Percentiles rank a stretch among this genome's conserved stretches.
These are phyloP conservation scores for Geranium brycei DNA, from an alignment of 345 rosid genomes.

Conservation along the genomic window DNA sequence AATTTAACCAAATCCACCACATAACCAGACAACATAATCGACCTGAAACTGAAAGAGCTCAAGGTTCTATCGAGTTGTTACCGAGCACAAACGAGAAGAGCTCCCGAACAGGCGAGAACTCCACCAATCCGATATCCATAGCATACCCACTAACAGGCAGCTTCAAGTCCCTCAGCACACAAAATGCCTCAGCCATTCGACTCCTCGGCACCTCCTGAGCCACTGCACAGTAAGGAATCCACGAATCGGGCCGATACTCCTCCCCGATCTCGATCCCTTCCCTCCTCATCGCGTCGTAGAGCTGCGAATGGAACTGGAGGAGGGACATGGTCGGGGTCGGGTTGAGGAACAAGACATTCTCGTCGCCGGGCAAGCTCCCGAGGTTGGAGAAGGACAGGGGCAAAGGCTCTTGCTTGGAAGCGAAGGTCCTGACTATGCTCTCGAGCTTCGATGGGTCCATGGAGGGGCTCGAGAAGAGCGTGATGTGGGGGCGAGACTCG, in stretches of 20 bases:
- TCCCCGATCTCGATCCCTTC: slow-evolving; percentile 72
- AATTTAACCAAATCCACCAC: neutral
- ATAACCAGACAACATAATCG: neutral
- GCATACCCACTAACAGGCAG: slow-evolving; percentile 78
- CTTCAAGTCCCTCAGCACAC: slow-evolving; percentile 82
- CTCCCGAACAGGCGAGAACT: slow-evolving; percentile 82
- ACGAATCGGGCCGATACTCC: slow-evolving; percentile 50
- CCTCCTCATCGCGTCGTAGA: slow-evolving; percentile 60
- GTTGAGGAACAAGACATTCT: slow-evolving; percentile 57
- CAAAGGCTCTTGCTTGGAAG: slow-evolving; percentile 66
- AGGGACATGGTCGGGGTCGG: slow-evolving; percentile 65
- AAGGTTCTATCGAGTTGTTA: slow-evolving; percentile 45
- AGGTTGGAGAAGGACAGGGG: slow-evolving; percentile 51
- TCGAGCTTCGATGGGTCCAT: slow-evolving; percentile 61
- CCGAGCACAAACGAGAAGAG: slow-evolving; percentile 72
- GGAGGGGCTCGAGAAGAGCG: slow-evolving; percentile 49
- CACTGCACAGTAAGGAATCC: slow-evolving; percentile 81
- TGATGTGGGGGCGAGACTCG: slow-evolving; percentile 92
- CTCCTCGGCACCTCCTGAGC: slow-evolving; percentile 72
- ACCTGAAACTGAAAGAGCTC: slow-evolving; percentile 10
- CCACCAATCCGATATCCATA: slow-evolving; percentile 81
- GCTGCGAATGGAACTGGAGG: slow-evolving; percentile 64
- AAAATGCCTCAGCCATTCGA: slow-evolving; percentile 70
- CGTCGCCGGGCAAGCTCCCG: slow-evolving; percentile 57
- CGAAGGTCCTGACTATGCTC: slow-evolving; percentile 38